A percentile compares a stretch with the other conserved stretches of the same genome.
phyloP scores from a whole-genome alignment of 169 alveolate species.

The Blepharisma undulans region DNA sequence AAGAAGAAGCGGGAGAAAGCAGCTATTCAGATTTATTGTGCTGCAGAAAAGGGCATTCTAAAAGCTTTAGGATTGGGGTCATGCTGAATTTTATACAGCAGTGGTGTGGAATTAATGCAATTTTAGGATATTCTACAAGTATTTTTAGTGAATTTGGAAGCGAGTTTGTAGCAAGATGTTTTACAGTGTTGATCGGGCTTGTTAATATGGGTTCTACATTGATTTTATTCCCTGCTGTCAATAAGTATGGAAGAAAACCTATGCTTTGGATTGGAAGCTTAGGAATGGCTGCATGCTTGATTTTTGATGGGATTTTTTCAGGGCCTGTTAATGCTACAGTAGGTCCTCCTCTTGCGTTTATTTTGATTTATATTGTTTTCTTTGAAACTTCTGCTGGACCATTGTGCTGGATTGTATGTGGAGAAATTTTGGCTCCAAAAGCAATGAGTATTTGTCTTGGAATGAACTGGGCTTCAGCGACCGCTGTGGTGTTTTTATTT shows the following conservation, averaged over 20 bases:
- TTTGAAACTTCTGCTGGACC: conserved; percentile 67
- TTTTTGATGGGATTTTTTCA: conserved; percentile 2
- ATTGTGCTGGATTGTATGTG: conserved; percentile 51
- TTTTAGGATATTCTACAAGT: conserved; percentile 54
- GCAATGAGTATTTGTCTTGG: conserved; percentile 48
- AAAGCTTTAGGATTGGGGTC: not conserved
- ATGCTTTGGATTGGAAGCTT: conserved; percentile 33
- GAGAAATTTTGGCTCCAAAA: conserved; percentile 57
- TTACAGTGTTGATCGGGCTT: conserved; percentile 42
- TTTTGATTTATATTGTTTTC: conserved; percentile 36
- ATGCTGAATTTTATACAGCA: conserved; percentile 35
- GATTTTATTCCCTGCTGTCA: conserved; percentile 18
- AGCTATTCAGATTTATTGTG: not conserved
- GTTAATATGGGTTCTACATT: conserved; percentile 45
- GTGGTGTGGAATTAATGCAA: conserved; percentile 59
- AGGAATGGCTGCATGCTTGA: conserved; percentile 39
- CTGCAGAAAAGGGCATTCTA: not conserved
- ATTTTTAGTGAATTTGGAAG: conserved; percentile 33
- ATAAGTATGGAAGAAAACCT: conserved; percentile 53
- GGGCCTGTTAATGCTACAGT: conserved; percentile 17
- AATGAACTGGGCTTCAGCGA: conserved; percentile 48
- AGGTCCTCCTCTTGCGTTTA: conserved; percentile 35
- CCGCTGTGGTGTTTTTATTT: conserved; percentile 36
- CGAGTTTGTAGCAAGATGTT: not conserved
- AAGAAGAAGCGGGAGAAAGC: not conserved